phyloP scores from a whole-genome alignment of 257 asterid species.

The Solanum chmielewskii region DNA sequence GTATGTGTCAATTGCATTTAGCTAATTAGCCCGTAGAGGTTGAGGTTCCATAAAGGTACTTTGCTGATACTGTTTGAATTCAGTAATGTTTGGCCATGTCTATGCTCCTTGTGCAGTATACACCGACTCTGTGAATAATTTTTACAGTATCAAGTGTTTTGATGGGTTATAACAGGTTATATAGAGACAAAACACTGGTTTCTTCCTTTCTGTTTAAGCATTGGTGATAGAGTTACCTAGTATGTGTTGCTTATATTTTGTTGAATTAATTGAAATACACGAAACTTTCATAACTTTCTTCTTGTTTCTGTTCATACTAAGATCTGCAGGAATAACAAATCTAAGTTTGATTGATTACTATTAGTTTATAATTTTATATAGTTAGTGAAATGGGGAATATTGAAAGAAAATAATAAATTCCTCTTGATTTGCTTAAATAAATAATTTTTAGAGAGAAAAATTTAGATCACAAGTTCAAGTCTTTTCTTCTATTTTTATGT shows the following conservation, averaged over 20 bases:
- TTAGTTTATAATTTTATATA: background rate
- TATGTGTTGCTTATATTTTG: background rate
- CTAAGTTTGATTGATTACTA: background rate
- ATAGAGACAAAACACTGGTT: background rate
- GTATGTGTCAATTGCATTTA: background rate
- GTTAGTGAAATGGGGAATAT: background rate
- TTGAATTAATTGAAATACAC: too few relatives aligned
- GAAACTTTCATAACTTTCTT: too few relatives aligned
- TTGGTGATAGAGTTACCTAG: background rate
- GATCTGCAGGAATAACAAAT: background rate
- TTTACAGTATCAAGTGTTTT: background rate
- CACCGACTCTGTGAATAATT: background rate
- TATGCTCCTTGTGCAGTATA: background rate
- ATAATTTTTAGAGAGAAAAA: too few relatives aligned
- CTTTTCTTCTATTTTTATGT: background rate
- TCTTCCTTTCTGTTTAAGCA: background rate
- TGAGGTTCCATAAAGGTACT: background rate
- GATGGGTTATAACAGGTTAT: background rate
- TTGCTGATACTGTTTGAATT: background rate
- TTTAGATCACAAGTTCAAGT: background rate
- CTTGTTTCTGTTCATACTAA: background rate
- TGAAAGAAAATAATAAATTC: background rate
- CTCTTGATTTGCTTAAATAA: background rate
- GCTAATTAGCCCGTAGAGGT: background rate
- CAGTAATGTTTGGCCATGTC: background rate